Evolutionary conservation across 371 early-diverging fungal species (phyloP), one percentile per base, ranked within the genome.

Genomic region (Parasitella parasitica): DNA sequence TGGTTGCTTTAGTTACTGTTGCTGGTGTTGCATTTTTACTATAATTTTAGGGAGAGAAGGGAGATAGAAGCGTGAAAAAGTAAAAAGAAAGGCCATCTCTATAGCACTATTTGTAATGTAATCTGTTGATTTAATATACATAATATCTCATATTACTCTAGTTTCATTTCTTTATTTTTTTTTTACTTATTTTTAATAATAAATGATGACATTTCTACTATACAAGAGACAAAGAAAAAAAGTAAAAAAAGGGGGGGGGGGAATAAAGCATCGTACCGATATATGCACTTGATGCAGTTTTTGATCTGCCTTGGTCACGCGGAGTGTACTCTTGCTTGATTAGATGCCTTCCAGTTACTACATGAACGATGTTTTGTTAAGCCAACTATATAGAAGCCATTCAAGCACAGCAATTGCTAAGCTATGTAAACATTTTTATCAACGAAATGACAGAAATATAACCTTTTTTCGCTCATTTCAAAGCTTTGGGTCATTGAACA

Each of bases 21-120:
- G 73, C 72, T 18, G 68, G 62, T 46, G 36, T 73, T 55, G 76
- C 76, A 22, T 64, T 70, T 41, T 66, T 67, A 52, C 51, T 70
- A 46, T 75, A 75, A 48, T 12, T 24, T 24, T 32, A 2, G 32
- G 32, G 46, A 20, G 20, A 6, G 41, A 15, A 20, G 15, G 20
- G 41, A 41, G 41, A 32, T 32, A 32, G 32, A 32, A 32, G 3
- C 2, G 32, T 32, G 11, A 30, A 30, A 32, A 32, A 32, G 11
- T 8, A 32, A 32, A 32, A 11, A 2, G 8, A 32, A 32, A 8
- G 4, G 11, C 11, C 32, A 32, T 32, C 32, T 32, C 32, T 32
- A 32, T n/a, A 32, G 11, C 32, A 32, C 6, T 32, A 32, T 32
- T 32, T 32, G 32, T 32, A 32, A 32, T 46, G 13, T 12, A 46